A percentile compares a stretch with the other conserved stretches of the same genome.
phyloP scores from a whole-genome alignment of 2,329 filamentous ascomycete species.

The Chrysoporthe austroafricana region DNA sequence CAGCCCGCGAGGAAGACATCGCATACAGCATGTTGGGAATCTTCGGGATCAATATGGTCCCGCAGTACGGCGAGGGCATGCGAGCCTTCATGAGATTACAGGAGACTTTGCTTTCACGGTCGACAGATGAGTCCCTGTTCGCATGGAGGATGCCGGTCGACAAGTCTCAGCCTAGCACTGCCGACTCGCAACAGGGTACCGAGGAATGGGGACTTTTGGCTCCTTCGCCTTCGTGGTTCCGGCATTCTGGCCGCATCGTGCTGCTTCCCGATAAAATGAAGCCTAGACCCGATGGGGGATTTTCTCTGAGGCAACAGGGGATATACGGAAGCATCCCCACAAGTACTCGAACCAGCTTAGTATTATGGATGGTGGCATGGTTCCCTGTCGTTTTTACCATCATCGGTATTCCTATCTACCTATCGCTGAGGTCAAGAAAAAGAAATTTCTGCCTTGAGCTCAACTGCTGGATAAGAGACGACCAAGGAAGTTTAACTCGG shows the following conservation, averaged over 20 bases:
- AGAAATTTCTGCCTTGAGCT: no score
- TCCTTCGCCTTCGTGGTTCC: slow-evolving; percentile 10
- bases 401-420: no score
- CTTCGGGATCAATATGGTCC: not conserved
- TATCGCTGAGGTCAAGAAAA: no score
- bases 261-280: no score
- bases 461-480: no score
- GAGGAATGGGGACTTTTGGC: slow-evolving; percentile 9
- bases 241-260: not conserved
- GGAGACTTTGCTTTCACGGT: slow-evolving; percentile 2
- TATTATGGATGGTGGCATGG: no score
- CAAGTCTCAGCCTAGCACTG: not conserved
- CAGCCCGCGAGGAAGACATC: slow-evolving; percentile 15
- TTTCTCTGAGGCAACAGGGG: no score
- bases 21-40: slow-evolving; percentile 14
- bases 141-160: slow-evolving; percentile 5
- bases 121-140: slow-evolving; percentile 13
- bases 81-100: slow-evolving; percentile 14
- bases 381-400: no score
- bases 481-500: no score
- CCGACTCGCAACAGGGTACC: not conserved
- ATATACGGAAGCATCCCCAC: no score
- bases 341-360: no score
- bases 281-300: no score
- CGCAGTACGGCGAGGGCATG: slow-evolving; percentile 18